Evolutionary conservation across 192 early-diverging fungal genomes (phyloP).

Genomic region (Dispira simplex): DNA sequence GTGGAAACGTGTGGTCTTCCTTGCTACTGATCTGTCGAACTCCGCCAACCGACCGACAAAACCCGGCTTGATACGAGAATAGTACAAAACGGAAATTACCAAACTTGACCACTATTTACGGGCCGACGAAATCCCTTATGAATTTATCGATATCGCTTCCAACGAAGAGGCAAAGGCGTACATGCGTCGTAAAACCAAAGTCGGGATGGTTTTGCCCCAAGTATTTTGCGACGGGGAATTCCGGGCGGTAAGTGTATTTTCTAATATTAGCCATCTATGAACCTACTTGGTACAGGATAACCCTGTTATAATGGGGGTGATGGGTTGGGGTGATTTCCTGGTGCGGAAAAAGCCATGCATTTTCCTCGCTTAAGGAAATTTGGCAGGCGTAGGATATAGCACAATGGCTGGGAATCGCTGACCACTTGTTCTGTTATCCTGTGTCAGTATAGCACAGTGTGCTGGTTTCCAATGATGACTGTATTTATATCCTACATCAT

Average conservation of each 20-base stretch:
- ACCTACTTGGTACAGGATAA: neutral
- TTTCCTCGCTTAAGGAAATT: too few species aligned
- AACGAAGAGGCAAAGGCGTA: constrained; percentile 32
- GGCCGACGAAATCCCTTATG: constrained; percentile 31
- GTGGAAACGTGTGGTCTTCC: neutral
- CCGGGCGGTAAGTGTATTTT: constrained; percentile 16
- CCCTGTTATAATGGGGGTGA: too few species aligned
- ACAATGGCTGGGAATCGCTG: too few species aligned
- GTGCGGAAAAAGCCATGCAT: too few species aligned
- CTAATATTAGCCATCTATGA: neutral
- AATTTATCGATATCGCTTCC: constrained; percentile 30
- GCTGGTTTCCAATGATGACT: too few species aligned
- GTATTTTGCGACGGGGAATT: constrained; percentile 32
- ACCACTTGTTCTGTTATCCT: too few species aligned
- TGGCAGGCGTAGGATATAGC: too few species aligned
- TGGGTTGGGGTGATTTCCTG: too few species aligned
- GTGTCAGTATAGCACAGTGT: too few species aligned
- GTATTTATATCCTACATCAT: too few species aligned
- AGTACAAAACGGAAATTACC: constrained; percentile 12
- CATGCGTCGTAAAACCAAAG: constrained; percentile 28
- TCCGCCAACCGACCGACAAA: neutral
- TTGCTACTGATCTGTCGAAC: neutral
- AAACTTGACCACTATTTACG: constrained; percentile 20
- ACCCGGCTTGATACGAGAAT: neutral
- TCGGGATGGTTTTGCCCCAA: constrained; percentile 31